Conservation (phyloP, 345 rosid genomes). For the Populus alba region DNA sequence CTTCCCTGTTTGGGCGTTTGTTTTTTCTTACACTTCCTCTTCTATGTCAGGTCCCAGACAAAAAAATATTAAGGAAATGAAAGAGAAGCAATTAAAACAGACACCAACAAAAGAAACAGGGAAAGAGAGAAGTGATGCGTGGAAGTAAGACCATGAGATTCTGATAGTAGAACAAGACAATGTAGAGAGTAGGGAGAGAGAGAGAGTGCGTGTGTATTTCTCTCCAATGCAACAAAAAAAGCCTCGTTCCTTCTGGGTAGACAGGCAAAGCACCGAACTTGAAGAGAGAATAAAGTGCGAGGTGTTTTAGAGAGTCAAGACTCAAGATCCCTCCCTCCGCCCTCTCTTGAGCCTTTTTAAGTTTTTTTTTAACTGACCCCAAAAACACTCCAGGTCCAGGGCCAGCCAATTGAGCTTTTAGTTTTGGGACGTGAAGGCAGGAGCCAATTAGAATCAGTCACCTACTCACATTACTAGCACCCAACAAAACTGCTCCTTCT, state of each 20-base stretch:
- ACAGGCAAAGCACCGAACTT: slow-evolving; percentile 50
- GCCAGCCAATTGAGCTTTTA: neutral
- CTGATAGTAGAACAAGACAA: slow-evolving; percentile 52
- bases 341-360: slow-evolving; percentile 19
- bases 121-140: slow-evolving; percentile 28
- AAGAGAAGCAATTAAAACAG: slow-evolving; percentile 23
- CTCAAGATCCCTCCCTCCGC: neutral
- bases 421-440: slow-evolving; percentile 2
- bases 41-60: slow-evolving; percentile 15
- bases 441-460: slow-evolving; percentile 25
- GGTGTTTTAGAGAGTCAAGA: slow-evolving; percentile 17
- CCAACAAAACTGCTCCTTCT: neutral
- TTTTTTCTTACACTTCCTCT: slow-evolving; percentile 6
- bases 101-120: slow-evolving; percentile 8
- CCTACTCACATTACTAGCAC: slow-evolving; percentile 16
- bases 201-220: slow-evolving; percentile 22
- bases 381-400: slow-evolving; percentile 24
- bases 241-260: slow-evolving; percentile 40
- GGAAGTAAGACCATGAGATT: slow-evolving; percentile 45
- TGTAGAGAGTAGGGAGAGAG: slow-evolving; percentile 28
- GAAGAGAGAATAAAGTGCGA: slow-evolving; percentile 46
- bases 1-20: slow-evolving; percentile 8
- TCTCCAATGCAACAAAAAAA: slow-evolving; percentile 14
- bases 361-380: neutral
- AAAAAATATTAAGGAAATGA: slow-evolving; percentile 2